phyloP scores from a whole-genome alignment of 192 early-diverging fungal genomes.

The Entomortierella beljakovae region DNA sequence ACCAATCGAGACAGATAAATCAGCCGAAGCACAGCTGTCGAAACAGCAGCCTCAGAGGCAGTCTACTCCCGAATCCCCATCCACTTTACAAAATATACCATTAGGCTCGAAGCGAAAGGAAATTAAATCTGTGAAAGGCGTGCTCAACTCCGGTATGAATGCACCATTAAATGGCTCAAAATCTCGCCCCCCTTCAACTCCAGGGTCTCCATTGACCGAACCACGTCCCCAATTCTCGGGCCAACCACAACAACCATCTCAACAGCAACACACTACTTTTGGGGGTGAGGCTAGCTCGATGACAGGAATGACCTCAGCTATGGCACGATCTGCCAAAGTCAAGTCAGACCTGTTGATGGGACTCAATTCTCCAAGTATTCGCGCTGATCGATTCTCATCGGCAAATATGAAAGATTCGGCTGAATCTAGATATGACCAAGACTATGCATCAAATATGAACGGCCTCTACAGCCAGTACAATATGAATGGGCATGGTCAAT shows the following conservation, averaged over 20 bases:
- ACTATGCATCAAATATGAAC: constrained; percentile 7
- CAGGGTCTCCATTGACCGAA: constrained; percentile 41
- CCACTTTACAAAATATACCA: constrained; percentile 40
- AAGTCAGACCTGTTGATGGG: constrained; percentile 53
- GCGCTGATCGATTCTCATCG: constrained; percentile 28
- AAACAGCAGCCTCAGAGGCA: constrained; percentile 16
- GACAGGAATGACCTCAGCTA: constrained; percentile 21
- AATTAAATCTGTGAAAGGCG: constrained; percentile 52
- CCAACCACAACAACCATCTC: constrained; percentile 18
- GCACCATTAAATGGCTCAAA: constrained; percentile 42
- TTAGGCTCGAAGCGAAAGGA: constrained; percentile 50
- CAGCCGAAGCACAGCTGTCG: background rate
- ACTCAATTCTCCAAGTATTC: constrained; percentile 32
- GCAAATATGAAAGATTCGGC: constrained; percentile 14
- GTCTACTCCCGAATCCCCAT: constrained; percentile 29
- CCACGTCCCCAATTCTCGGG: constrained; percentile 11
- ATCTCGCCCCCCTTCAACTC: constrained; percentile 46
- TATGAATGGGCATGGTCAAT: background rate
- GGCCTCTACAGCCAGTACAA: constrained; percentile 4
- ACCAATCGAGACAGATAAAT: background rate
- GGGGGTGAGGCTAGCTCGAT: constrained; percentile 26
- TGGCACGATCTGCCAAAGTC: constrained; percentile 46
- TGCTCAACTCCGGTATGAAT: constrained; percentile 53
- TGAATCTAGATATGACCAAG: background rate
- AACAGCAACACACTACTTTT: constrained; percentile 7